These are phyloP conservation scores for Glycyrrhiza uralensis DNA, from an alignment of 306 rosid species.

Conservation along the genomic window DNA sequence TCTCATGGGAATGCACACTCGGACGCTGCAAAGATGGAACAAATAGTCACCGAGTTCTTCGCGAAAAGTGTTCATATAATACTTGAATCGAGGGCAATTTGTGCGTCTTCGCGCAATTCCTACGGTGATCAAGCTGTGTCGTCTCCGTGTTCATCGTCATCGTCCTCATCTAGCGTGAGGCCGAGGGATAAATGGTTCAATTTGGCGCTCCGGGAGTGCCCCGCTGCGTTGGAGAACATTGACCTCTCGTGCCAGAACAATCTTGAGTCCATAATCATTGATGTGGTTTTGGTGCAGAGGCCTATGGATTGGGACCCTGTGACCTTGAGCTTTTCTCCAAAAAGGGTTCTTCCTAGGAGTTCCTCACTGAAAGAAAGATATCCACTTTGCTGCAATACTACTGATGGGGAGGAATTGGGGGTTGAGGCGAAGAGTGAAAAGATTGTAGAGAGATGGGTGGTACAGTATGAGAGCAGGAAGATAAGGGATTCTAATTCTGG, in stretches of 20 bases:
- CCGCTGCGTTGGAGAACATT: constrained; percentile 57
- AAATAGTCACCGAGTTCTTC: constrained; percentile 75
- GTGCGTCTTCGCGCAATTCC: constrained; percentile 57
- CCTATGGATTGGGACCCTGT: constrained; percentile 39
- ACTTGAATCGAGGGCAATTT: constrained; percentile 70
- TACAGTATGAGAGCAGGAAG: constrained; percentile 65
- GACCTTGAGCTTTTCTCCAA: constrained; percentile 40
- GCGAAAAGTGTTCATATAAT: constrained; percentile 74
- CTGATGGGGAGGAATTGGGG: constrained; percentile 53
- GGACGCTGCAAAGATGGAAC: constrained; percentile 63
- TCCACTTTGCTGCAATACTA: constrained; percentile 33
- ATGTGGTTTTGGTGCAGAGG: constrained; percentile 72
- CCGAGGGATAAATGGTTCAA: constrained; percentile 91
- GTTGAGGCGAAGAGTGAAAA: constrained; percentile 50
- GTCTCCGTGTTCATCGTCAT: constrained; percentile 65
- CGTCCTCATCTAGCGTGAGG: constrained; percentile 65
- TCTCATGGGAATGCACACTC: constrained; percentile 64
- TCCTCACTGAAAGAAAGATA: constrained; percentile 44
- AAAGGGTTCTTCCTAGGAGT: constrained; percentile 40
- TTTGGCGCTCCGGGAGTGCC: constrained; percentile 70
- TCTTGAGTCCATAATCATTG: constrained; percentile 63
- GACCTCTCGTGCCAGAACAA: constrained; percentile 65
- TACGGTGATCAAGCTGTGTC: constrained; percentile 50
- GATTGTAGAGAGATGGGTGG: constrained; percentile 83
- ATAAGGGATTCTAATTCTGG: constrained; percentile 47